Evolutionary conservation across 1,284 basidiomycete genomes (phyloP), one percentile per base, ranked within the genome.

Genomic region (Chiua sp.): DNA sequence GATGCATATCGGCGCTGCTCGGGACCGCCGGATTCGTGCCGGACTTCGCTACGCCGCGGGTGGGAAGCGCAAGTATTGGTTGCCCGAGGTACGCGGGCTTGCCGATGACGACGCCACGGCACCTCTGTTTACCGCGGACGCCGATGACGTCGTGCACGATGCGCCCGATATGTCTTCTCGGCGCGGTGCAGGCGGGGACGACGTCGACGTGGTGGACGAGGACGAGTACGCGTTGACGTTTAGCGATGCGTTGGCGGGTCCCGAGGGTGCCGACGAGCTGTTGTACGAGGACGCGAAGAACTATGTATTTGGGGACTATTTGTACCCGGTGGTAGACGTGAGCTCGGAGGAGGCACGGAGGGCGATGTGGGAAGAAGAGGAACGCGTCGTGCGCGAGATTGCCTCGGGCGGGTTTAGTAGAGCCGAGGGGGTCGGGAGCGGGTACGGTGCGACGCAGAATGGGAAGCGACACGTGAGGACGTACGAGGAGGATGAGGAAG

Each of bases 31-130:
- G 3, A 96, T 98, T 58, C 81, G 89, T 35, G 95, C 96, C 0
- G 97, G 97, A 0, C 78, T 99, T 51, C 85, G 98, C 7, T 99
- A 99, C 72, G 88, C 90, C 47, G 86, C 91, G 53, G 94, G 95
- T 22, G 96, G 97, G 0, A 87, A 90, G 72, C 82, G 81, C 59
- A 96, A 97, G 75, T 96, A 97, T 72, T 96, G 94, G 94, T 79
- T 96, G 11, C 93, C 94, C 0, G 87, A 88, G 68, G 77, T 83
- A 48, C 77, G 75, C 51, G 75, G 74, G n/a, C 68, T 83, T 22
- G 82, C 81, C 1, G 22, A 33, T 26, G 63, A 72, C 3, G 80
- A 89, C 52, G 87, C 90, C 1, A 88, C 90, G 63, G 92, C 93
- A 1, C 94, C 96, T 0, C 75, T 98, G 3, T 79, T 94, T 16